Evolutionary conservation across 768 basidiomycete species (phyloP), one percentile per base, ranked within the genome.

Genomic region (Auricularia auricula-judae): DNA sequence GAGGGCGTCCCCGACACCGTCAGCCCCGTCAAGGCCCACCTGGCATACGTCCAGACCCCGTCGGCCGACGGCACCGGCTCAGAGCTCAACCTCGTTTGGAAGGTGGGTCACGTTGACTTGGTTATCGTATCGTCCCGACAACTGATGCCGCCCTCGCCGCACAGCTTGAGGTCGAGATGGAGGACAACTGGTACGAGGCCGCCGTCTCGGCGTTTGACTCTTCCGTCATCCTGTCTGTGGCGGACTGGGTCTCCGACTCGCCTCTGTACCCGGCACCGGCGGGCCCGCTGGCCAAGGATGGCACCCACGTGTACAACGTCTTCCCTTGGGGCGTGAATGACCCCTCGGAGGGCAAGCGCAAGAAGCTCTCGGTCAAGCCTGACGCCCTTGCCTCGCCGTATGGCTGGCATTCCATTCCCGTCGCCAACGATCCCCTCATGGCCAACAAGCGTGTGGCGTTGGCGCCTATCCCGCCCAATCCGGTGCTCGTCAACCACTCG

Each of bases 181-280:
- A 86, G 71, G 87, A 97, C 76, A 98, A 94, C 76, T 96, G 92
- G 92, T 98, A 98, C 70, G 93, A 98, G 74, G 84, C 93, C 3
- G 82, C 91, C 23, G 87, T 99, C 51, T 86, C 89, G 11, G 86
- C 84, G 1, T 72, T 76, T 35, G 74, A 81, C n/a, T 89, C 92
- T 33, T 87, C 93, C 72, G 82, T 86, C 66, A 86, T 94, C 68
- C 77, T 98, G 70, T 86, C 88, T 34, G 92, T 95, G 43, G 91
- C 96, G 66, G 96, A 98, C 72, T 98, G 94, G 95, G 93, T 88
- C 0, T 87, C 89, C 21, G 93, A 95, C 72, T 83, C 89, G 3
- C 59, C 68, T 18, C 43, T 63, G 16, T 68, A 65, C 34, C 67
- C 69, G 21, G 81, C 82, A 3, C 73, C 83, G 10, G 74, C 72